Conservation (phyloP, 805 yeast genomes). For the Deakozyma indianensis region DNA sequence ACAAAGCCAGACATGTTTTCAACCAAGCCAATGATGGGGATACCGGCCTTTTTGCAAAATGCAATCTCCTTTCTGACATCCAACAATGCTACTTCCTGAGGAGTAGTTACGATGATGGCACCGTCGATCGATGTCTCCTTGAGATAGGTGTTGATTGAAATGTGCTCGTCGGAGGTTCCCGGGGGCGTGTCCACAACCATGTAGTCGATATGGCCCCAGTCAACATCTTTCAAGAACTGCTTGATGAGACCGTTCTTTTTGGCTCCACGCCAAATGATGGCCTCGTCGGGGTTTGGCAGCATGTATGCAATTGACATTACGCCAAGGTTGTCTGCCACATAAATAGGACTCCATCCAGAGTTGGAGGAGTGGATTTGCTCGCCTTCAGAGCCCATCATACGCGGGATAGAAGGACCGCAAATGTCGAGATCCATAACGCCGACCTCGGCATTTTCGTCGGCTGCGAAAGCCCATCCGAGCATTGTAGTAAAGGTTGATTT, state of each 20-base stretch:
- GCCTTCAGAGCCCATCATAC: slow-evolving; percentile 83
- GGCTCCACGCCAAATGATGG: slow-evolving; percentile 95
- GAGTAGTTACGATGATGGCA: slow-evolving; percentile 88
- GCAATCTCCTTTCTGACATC: slow-evolving; percentile 95
- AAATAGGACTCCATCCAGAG: slow-evolving; percentile 94
- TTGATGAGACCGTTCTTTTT: slow-evolving; percentile 88
- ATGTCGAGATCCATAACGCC: slow-evolving; percentile 97
- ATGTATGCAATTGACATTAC: slow-evolving; percentile 91
- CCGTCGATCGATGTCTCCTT: slow-evolving; percentile 90
- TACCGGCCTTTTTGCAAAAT: slow-evolving; percentile 83
- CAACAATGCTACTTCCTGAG: slow-evolving; percentile 90
- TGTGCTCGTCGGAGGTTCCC: slow-evolving; percentile 95
- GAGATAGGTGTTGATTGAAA: slow-evolving; percentile 75
- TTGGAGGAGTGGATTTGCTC: slow-evolving; percentile 80
- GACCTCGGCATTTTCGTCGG: slow-evolving; percentile 60
- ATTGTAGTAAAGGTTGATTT: slow-evolving; percentile 91
- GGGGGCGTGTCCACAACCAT: slow-evolving; percentile 95
- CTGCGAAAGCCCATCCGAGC: slow-evolving; percentile 91
- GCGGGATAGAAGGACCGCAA: slow-evolving; percentile 94
- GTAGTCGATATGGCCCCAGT: slow-evolving; percentile 80
- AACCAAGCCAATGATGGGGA: slow-evolving; percentile 74
- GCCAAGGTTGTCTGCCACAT: slow-evolving; percentile 87
- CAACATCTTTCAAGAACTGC: slow-evolving; percentile 85
- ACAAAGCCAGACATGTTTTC: slow-evolving; percentile 99
- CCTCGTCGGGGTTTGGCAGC: slow-evolving; percentile 87